A percentile compares a stretch with the other conserved stretches of the same genome.
phyloP scores from a whole-genome alignment of 768 basidiomycete genomes.

The Tubosaeta sp. region DNA sequence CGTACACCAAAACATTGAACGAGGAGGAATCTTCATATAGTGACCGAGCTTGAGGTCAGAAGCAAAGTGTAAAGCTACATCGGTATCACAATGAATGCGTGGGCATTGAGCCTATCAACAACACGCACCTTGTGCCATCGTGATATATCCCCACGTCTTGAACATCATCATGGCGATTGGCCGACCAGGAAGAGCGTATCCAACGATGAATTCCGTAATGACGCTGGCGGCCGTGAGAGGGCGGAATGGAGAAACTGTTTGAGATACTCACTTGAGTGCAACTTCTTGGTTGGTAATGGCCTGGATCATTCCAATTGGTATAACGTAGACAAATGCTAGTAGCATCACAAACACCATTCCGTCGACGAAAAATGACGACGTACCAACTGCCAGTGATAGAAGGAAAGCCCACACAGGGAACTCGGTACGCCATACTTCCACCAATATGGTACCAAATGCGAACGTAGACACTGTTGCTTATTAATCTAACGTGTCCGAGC shows the following conservation, averaged over 20 bases:
- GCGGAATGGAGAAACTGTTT: background rate
- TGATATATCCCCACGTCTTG: slow-evolving; percentile 67
- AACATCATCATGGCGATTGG: slow-evolving; percentile 81
- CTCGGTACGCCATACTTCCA: slow-evolving; percentile 58
- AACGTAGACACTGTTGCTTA: slow-evolving; percentile 41
- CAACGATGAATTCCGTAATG: slow-evolving; percentile 59
- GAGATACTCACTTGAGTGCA: slow-evolving; percentile 30
- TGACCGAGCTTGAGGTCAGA: background rate
- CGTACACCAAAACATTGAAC: slow-evolving; percentile 53
- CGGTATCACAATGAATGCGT: background rate
- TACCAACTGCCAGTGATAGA: slow-evolving; percentile 27
- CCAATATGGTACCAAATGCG: slow-evolving; percentile 54
- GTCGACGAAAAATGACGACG: no score
- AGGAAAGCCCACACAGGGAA: slow-evolving; percentile 41
- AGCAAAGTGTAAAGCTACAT: background rate
- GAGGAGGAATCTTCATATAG: slow-evolving; percentile 1
- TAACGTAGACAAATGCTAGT: slow-evolving; percentile 53
- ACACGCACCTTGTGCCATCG: slow-evolving; percentile 43
- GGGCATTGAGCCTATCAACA: background rate
- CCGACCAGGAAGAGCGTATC: slow-evolving; percentile 51
- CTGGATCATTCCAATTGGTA: slow-evolving; percentile 75
- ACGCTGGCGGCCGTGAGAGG: slow-evolving; percentile 35
- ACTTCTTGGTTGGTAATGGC: slow-evolving; percentile 79
- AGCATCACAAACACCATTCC: slow-evolving; percentile 16
- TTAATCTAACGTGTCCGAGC: no score